Evolutionary conservation across 2,329 filamentous ascomycete species (phyloP), one percentile per base, ranked within the genome.

Genomic region (Aureobasidium leucospermi): DNA sequence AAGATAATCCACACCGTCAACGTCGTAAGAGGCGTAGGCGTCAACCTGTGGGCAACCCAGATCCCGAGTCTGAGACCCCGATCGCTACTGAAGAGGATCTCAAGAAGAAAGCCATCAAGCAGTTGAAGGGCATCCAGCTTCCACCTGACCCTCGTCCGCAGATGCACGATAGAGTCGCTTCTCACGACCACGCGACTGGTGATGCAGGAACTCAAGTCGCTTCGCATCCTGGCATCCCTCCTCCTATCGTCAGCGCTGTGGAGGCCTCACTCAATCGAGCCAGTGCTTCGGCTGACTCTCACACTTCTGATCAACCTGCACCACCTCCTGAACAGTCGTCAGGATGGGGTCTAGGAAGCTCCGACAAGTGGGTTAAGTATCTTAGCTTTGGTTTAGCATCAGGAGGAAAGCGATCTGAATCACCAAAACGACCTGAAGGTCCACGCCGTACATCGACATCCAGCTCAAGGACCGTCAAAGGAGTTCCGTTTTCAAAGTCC

Each of bases 1-100:
- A 83, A 57, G 88, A 95, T 38, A 91, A 90, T 64, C 88, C 90
- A 13, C 83, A 81, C 1, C 86, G 88, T 1, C 80, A 81, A 61
- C 81, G 87, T 34, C 78, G 80, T 49, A 76, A 69, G 47, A 73
- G 75, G 43, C 74, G 70, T 64, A 57, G 70, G 58, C 73, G 70
- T 42, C 74, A 69, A 62, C 68, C 63, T 32, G 32, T 39, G 47
- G 11, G 13, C 36, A n/a, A 43, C 6, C n/a, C 36, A 4, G 34
- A 49, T 11, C 34, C 34, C 29, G 45, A 59, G 16, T 28, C 38
- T 7, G 56, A 49, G 15, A 13, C 28, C 2, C 34, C 34, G 1
- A 1, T n/a, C n/a, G 41, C 46, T n/a, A 55, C 34, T 15, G 41
- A 36, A 5, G 45, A 58, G 28, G 38, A 29, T 46, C 43, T 45